Conservation (phyloP, 164 flowering plant genomes). For the Dillenia turbinata region DNA sequence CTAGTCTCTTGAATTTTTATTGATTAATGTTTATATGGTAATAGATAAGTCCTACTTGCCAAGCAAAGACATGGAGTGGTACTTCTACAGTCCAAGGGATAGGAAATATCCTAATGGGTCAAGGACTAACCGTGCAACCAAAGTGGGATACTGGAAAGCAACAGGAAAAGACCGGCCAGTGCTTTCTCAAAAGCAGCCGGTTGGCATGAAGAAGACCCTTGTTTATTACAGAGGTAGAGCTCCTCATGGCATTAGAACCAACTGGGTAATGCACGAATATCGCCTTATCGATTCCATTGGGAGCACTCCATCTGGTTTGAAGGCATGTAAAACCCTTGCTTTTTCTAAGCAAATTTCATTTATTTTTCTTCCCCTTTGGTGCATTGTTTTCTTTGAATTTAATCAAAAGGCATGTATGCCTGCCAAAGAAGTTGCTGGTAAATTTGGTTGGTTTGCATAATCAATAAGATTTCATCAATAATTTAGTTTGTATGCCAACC, state of each 20-base stretch:
- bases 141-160: constrained; percentile 73
- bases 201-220: constrained; percentile 77
- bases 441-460: no score
- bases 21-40: not conserved
- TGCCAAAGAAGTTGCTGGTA: no score
- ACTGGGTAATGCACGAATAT: constrained; percentile 82
- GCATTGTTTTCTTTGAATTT: not conserved
- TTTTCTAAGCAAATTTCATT: not conserved
- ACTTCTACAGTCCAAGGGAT: constrained; percentile 61
- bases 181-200: constrained; percentile 33
- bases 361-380: not conserved
- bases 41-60: constrained; percentile 63
- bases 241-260: constrained; percentile 61
- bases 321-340: constrained; percentile 16
- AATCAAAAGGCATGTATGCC: no score
- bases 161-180: constrained; percentile 62
- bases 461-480: no score
- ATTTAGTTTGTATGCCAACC: no score
- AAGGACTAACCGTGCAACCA: constrained; percentile 65
- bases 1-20: not conserved
- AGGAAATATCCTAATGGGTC: constrained; percentile 71
- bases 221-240: constrained; percentile 69
- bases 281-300: constrained; percentile 36
- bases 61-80: constrained; percentile 70
- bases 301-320: constrained; percentile 24